Evolutionary conservation across 352 stramenopile species (phyloP), one percentile per base, ranked within the genome.

Genomic region (Peronospora belbahrii): DNA sequence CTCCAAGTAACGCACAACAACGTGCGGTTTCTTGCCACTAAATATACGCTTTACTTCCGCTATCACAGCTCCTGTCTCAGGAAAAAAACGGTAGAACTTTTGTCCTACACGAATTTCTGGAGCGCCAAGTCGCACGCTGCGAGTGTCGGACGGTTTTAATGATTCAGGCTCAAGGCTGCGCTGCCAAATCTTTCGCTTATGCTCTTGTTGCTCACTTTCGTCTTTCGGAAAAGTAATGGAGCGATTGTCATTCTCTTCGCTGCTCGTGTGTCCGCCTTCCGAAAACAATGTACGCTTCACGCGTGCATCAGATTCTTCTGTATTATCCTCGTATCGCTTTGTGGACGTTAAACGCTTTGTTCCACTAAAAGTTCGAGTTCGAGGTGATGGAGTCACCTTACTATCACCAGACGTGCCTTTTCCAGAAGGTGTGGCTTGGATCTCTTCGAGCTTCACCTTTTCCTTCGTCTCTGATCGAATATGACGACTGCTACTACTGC

Each of bases 1-100:
- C 2, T 65, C 61, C n/a, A 73, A 2, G 43, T 90, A 93, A 19
- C 78, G 64, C 17, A 93, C 62, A 11, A 59, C 56, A 9, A 83
- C 78, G 24, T 85, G 73, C 0, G 78, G 78, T 39, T 93, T 93
- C 61, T 90, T 93, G 2, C 76, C 76, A 10, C 74, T 63, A 32
- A 88, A 66, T 0, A 93, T 72, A 11, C 78, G 78, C 48, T 83
- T 86, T 17, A 93, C 67, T 34, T 90, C 62, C 0, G 74, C 68
- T 24, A 90, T 39, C 6, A 81, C 57, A 4, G 76, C 69, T 11
- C 75, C 77, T 8, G 57, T 41, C 9, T 81, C 65, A 0, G 74
- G 74, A 28, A 88, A 78, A 34, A 82, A 87, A 8, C 76, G 78
- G 23, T 77, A 93, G 20, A 89, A 93, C 24, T 74, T 71, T 28